Evolutionary conservation across 2,329 filamentous ascomycete genomes (phyloP), one percentile per base, ranked within the genome.

Genomic region (Neobulgaria alba): DNA sequence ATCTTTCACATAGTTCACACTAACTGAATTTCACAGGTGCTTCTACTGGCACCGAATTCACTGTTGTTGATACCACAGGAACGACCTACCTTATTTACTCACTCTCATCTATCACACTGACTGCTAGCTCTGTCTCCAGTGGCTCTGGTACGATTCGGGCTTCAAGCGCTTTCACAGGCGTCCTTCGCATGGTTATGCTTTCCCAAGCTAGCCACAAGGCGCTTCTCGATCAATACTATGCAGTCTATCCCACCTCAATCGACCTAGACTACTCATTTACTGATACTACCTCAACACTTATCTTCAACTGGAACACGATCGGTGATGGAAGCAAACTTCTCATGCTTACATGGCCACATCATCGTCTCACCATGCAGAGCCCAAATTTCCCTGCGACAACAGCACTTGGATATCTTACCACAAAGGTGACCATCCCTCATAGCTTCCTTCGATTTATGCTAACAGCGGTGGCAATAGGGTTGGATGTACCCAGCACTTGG

Each of bases 191-290:
- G 7, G 23, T 26, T 7, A 26, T 7, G 23, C 23, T 26, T 12
- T 7, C 23, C 23, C 23, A 26, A 12, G 7, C 23, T 26, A 26
- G 23, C 23, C 23, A 26, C 71, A 23, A 82, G 60, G 20, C 77
- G 64, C 75, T 56, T 66, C 5, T 57, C 46, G 48, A 82, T 76
- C 23, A 26, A 12, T 26, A 26, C 23, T 26, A 26, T 12, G 7
- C 7, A 26, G 23, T 26, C 23, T 26, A 26, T 12, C 23, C 23
- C 7, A 12, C 12, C 23, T 26, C 23, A 12, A 12, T 26, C 23
- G 23, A 12, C 7, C 23, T 26, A 7, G 23, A 26, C 23, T 26
- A 26, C 12, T 7, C 7, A 26, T 26, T 26, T 26, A 26, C 23
- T 7, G 12, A 7, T 26, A 26, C 23, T 7, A 26, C 23, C 12